Evolutionary conservation across 768 basidiomycete genomes (phyloP), one percentile per base, ranked within the genome.

Genomic region (Gautieria morchelliformis): DNA sequence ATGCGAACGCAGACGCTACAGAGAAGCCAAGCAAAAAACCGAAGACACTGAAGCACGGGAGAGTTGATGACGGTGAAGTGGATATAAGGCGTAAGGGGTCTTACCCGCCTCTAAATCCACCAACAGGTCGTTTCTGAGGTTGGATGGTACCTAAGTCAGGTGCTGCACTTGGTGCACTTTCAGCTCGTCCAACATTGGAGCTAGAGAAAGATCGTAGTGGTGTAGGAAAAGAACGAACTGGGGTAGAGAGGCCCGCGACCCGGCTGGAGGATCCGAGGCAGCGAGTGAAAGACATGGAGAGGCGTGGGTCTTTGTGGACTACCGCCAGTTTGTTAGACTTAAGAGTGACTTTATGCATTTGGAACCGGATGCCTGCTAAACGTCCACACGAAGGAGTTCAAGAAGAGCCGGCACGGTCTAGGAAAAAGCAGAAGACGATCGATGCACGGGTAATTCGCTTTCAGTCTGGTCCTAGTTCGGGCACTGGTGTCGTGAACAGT

Each of bases 11-110:
- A 1, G 92, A 90, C 1, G 92, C 91, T 37, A 93, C 70, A 5
- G 93, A 93, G 74, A 95, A 94, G 1, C 92, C 93, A 63, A 93
- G 82, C 37, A 96, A 69, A 67, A 93, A 92, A 0, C 90, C 90
- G 42, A 92, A 78, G 55, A 92, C 81, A 50, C 89, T 92, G 63
- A 17, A 19, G 10, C 46, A 20, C 22, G 8, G n/a, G 40, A 50
- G 17, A 6, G 2, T 19, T 32, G 17, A 44, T 51, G 5, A 41
- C 17, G 30, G 15, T n/a, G 22, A 27, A 22, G 15, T 27, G 5
- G 27, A n/a, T 54, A 8, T 44, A 12, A 44, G 20, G 42, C 42
- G 3, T 12, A 81, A 61, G 81, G 45, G 52, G 39, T 66, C 70
- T 60, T 58, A 74, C 74, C 74, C 71, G 61, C 74, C 74, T 41